These are phyloP conservation scores for Ophiostoma ulmi DNA, from an alignment of 2,329 filamentous ascomycete species.

Conservation along the genomic window DNA sequence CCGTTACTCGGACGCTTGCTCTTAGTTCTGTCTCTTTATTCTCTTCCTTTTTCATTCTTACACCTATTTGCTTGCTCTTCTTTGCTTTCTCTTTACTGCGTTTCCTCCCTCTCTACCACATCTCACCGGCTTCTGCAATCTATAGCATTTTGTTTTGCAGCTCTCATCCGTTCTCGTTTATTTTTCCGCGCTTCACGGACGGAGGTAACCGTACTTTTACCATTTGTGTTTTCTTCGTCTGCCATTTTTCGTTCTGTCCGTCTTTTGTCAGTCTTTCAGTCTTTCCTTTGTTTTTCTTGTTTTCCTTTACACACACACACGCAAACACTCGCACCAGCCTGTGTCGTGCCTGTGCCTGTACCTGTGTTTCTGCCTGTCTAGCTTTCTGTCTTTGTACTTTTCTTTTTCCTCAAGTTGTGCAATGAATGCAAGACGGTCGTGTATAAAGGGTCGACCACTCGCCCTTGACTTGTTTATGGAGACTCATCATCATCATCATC, in stretches of 20 bases:
- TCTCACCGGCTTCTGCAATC: neutral
- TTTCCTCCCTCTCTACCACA: neutral
- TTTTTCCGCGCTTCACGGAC: conserved; percentile 9
- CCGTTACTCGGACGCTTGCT: conserved; percentile 13
- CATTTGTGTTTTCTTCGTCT: neutral
- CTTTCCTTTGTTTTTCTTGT: conserved; percentile 1
- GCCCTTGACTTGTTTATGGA: conserved; percentile 16
- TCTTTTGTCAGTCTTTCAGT: neutral
- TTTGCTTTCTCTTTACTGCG: neutral
- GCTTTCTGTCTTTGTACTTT: conserved; percentile 6
- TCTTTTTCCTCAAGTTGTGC: neutral
- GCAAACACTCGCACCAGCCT: conserved; percentile 13
- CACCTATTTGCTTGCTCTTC: neutral
- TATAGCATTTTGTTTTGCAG: conserved; percentile 6
- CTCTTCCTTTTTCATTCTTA: neutral
- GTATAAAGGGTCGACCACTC: conserved; percentile 25
- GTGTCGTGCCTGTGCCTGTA: neutral
- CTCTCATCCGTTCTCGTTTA: neutral
- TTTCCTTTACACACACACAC: conserved; percentile 10
- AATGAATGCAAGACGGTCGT: conserved; percentile 13
- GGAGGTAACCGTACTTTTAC: neutral
- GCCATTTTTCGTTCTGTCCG: neutral
- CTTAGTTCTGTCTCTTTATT: neutral
- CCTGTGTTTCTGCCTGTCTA: neutral
- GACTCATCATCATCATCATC: conserved; percentile 15